Percentiles rank a stretch among this genome's conserved stretches.
Conservation (phyloP, 2,329 filamentous ascomycete genomes). For the Didymella pomorum region DNA sequence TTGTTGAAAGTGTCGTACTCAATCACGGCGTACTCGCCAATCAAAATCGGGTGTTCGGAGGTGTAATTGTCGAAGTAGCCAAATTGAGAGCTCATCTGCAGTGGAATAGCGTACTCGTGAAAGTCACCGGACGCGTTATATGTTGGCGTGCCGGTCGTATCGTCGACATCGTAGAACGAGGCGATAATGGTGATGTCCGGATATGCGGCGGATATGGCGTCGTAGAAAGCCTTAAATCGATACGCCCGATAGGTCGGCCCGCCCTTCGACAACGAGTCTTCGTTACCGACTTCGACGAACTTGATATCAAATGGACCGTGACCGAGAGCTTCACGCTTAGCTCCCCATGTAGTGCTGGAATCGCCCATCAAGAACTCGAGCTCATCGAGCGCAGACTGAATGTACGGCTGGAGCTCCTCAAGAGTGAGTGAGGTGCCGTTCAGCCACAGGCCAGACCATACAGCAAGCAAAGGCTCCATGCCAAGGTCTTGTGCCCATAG, state of each 20-base stretch:
- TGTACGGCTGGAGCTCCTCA: background rate
- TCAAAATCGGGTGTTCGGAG: background rate
- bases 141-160: background rate
- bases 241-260: background rate
- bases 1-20: background rate
- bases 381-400: background rate
- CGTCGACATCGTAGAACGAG: background rate
- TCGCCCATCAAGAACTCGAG: background rate
- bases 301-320: background rate
- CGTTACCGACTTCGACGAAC: background rate
- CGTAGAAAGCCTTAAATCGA: background rate
- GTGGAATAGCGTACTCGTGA: background rate
- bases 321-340: background rate
- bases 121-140: background rate
- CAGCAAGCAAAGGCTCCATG: background rate
- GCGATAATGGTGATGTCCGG: background rate
- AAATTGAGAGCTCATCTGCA: background rate
- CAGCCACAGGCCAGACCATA: background rate
- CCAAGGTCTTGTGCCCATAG: background rate
- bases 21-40: background rate
- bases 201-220: background rate
- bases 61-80: background rate
- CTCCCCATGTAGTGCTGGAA: background rate
- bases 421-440: background rate
- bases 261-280: background rate